Percentiles rank a stretch among this genome's conserved stretches.
phyloP scores from a whole-genome alignment of 1,284 basidiomycete species.

The Rhodotorula sp. region DNA sequence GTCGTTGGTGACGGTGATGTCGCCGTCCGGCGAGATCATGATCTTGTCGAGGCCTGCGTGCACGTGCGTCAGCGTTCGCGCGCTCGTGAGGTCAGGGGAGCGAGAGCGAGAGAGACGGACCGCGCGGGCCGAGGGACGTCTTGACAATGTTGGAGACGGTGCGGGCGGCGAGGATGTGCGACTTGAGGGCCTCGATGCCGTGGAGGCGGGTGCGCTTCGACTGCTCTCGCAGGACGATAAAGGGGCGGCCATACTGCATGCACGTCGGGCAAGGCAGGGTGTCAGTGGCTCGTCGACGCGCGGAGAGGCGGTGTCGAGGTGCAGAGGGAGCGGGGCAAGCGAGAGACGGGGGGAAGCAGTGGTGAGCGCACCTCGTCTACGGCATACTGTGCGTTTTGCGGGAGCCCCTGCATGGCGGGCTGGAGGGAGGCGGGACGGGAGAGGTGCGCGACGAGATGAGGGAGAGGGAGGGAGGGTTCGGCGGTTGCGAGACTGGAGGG shows the following conservation, averaged over 20 bases:
- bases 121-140: constrained; percentile 91
- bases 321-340: not conserved
- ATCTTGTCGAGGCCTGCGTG: constrained; percentile 84
- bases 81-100: not conserved
- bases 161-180: constrained; percentile 88
- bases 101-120: not conserved
- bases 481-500: not conserved
- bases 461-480: not conserved
- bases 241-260: constrained; percentile 84
- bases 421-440: not conserved
- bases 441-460: not conserved
- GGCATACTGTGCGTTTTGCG: constrained; percentile 29
- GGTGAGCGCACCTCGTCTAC: constrained; percentile 26
- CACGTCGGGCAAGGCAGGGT: not conserved
- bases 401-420: constrained; percentile 27
- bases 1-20: constrained; percentile 99
- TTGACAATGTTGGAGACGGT: constrained; percentile 93
- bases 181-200: constrained; percentile 96
- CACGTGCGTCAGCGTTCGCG: not conserved
- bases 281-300: not conserved
- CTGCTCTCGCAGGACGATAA: constrained; percentile 90
- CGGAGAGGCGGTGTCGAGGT: not conserved
- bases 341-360: not conserved
- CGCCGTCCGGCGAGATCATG: constrained; percentile 82
- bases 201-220: constrained; percentile 90